These are phyloP conservation scores for Spathaspora sp. DNA, from an alignment of 805 yeast species.

Conservation along the genomic window DNA sequence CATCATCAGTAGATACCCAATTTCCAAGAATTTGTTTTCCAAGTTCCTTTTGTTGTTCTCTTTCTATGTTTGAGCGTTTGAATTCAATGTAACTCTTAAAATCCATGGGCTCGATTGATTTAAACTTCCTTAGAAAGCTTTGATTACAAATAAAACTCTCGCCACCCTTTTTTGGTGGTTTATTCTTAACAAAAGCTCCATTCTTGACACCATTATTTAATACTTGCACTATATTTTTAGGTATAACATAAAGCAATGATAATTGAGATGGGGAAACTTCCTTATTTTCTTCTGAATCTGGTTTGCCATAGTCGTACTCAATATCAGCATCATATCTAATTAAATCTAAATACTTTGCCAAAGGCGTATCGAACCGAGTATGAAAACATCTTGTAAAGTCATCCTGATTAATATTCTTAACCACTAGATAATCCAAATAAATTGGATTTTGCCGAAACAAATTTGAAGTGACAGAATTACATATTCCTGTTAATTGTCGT, in stretches of 20 bases:
- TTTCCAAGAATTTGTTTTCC: slow-evolving; percentile 32
- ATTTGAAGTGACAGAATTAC: slow-evolving; percentile 42
- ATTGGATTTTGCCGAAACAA: slow-evolving; percentile 25
- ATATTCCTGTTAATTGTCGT: slow-evolving; percentile 55
- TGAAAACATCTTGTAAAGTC: slow-evolving; percentile 44
- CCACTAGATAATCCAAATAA: slow-evolving; percentile 46
- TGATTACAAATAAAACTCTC: slow-evolving; percentile 36
- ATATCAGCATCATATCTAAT: slow-evolving; percentile 17
- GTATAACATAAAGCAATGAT: slow-evolving; percentile 24
- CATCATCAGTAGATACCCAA: slow-evolving; percentile 46
- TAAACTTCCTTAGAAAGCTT: slow-evolving; percentile 13
- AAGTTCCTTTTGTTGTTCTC: slow-evolving; percentile 24
- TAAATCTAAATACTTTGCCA: slow-evolving; percentile 14
- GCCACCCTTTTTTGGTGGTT: slow-evolving; percentile 42
- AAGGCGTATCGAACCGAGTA: slow-evolving; percentile 14
- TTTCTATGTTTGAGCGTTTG: slow-evolving; percentile 21
- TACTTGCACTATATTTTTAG: slow-evolving; percentile 27
- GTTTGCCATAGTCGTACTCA: slow-evolving; percentile 23
- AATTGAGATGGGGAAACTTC: slow-evolving; percentile 24
- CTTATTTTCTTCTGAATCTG: background rate
- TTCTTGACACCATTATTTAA: slow-evolving; percentile 59
- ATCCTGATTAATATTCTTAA: slow-evolving; percentile 27
- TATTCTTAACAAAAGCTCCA: slow-evolving; percentile 49
- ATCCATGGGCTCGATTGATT: background rate
- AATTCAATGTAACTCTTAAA: slow-evolving; percentile 23